Percentiles rank a stretch among this genome's conserved stretches.
Evolutionary conservation across 257 asterid species (phyloP).

Genomic region (Verbena officinalis): DNA sequence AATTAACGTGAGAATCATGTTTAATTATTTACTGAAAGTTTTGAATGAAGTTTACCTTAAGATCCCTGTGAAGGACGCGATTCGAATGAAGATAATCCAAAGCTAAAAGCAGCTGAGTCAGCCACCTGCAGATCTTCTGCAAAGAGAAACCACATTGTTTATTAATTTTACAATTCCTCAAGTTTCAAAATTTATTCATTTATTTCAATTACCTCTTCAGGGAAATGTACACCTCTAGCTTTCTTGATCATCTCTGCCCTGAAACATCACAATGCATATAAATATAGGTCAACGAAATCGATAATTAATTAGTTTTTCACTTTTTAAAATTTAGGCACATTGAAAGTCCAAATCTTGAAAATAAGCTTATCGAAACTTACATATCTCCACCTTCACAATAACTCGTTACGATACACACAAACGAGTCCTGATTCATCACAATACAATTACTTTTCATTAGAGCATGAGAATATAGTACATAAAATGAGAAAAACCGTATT

Average conservation of each 20-base stretch:
- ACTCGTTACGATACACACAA: constrained; percentile 78
- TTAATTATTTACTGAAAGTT: neutral
- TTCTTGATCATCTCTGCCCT: constrained; percentile 76
- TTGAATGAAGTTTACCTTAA: constrained; percentile 58
- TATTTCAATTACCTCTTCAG: constrained; percentile 80
- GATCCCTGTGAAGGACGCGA: constrained; percentile 88
- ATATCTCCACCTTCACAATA: constrained; percentile 95
- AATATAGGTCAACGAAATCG: neutral
- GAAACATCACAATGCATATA: constrained; percentile 19
- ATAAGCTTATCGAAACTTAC: constrained; percentile 49
- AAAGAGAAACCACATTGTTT: constrained; percentile 13
- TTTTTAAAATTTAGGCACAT: too few relatives aligned
- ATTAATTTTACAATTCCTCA: neutral
- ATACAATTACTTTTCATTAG: neutral
- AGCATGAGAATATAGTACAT: neutral
- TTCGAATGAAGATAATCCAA: constrained; percentile 90
- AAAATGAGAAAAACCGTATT: neutral
- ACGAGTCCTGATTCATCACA: constrained; percentile 57
- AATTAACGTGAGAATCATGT: constrained; percentile 32
- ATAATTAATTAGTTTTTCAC: neutral
- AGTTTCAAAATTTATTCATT: neutral
- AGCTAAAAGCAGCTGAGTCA: constrained; percentile 84
- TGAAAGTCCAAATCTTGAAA: neutral
- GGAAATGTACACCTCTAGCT: constrained; percentile 76
- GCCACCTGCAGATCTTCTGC: constrained; percentile 95